Evolutionary conservation across 768 basidiomycete genomes (phyloP).

Genomic region (Termitomyces sp.): DNA sequence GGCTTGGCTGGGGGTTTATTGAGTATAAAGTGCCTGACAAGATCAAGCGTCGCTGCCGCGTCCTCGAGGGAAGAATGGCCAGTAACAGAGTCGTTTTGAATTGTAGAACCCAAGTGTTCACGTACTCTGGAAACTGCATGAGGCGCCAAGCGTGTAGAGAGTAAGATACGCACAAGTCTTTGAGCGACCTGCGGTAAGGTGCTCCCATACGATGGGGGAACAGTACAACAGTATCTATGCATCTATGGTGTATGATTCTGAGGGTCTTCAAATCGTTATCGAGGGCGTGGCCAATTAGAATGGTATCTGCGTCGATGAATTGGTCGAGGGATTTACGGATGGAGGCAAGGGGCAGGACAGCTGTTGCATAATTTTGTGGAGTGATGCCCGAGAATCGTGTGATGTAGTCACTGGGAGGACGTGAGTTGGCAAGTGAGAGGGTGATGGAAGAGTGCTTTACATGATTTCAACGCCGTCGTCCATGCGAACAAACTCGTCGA

Average conservation of each 20-base stretch:
- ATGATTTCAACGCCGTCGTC: constrained; percentile 75
- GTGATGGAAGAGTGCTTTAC: constrained; percentile 50
- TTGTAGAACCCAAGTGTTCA: constrained; percentile 74
- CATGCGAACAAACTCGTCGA: constrained; percentile 82
- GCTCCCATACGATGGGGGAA: constrained; percentile 74
- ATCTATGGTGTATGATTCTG: constrained; percentile 77
- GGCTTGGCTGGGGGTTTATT: constrained; percentile 42
- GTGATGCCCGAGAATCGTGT: constrained; percentile 88
- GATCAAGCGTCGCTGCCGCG: constrained; percentile 81
- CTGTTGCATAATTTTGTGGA: constrained; percentile 49
- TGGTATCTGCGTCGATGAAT: constrained; percentile 74
- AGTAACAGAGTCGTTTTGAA: constrained; percentile 73
- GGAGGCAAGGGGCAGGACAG: constrained; percentile 59
- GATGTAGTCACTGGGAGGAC: constrained; percentile 71
- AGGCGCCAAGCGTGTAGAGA: neutral
- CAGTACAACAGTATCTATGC: constrained; percentile 83
- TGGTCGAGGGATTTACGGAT: constrained; percentile 65
- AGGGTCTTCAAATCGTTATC: constrained; percentile 94
- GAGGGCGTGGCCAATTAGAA: constrained; percentile 85
- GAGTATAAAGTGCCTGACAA: constrained; percentile 78
- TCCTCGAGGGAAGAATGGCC: constrained; percentile 94
- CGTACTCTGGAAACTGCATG: constrained; percentile 51
- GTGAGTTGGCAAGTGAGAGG: neutral
- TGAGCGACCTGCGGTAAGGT: constrained; percentile 78
- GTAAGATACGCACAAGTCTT: constrained; percentile 60